Conservation (phyloP, 345 rosid genomes). For the Moricandia moricandioides region DNA sequence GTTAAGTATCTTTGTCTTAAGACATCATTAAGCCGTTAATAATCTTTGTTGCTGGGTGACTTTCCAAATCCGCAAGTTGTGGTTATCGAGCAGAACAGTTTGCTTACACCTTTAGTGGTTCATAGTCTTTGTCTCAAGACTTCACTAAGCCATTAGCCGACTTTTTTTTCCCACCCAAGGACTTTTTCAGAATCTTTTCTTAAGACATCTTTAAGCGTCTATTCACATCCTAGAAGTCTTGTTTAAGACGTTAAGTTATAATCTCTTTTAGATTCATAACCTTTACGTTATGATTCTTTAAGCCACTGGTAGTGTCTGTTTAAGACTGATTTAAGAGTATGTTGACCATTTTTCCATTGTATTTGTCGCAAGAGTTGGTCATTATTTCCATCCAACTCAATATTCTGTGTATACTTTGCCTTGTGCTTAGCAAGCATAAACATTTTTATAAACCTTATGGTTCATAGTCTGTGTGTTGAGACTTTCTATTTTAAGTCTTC, state of each 20-base stretch:
- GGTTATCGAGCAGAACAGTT: too few species aligned
- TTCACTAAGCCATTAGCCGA: background rate
- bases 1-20: too few species aligned
- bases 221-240: background rate
- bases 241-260: too few species aligned
- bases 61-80: too few species aligned
- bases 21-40: background rate
- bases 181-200: background rate
- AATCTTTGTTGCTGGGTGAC: background rate
- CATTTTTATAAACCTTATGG: background rate
- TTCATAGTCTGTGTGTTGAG: background rate
- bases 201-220: background rate
- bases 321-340: too few species aligned
- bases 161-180: background rate
- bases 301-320: too few species aligned
- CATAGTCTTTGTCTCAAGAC: background rate
- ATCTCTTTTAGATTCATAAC: background rate
- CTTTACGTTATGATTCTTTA: too few species aligned
- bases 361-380: too few species aligned
- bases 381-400: background rate
- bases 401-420: background rate
- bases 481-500: background rate
- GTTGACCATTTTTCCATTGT: background rate
- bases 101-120: too few species aligned
- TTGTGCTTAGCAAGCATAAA: too few species aligned